Conservation (phyloP, 331 rosid species). For the Quercus lobata region DNA sequence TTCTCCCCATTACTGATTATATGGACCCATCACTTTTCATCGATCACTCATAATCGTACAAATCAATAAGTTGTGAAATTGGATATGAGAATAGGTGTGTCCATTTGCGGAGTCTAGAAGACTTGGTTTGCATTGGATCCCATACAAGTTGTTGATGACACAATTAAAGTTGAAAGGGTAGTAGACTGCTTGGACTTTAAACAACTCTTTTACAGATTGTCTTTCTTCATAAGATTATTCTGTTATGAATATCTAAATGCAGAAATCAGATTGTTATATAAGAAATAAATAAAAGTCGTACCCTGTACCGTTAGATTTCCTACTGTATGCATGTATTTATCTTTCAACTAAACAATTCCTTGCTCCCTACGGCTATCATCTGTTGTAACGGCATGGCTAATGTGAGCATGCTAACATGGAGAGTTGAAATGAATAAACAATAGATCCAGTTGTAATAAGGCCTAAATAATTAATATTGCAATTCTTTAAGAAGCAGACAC, state of each 20-base stretch:
- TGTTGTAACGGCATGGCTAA: neutral
- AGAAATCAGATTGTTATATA: neutral
- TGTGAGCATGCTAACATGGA: neutral
- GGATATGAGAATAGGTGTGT: too few relatives aligned
- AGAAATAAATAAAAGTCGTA: neutral
- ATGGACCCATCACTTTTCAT: too few relatives aligned
- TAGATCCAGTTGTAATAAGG: neutral
- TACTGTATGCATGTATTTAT: neutral
- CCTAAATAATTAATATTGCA: neutral
- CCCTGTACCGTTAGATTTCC: neutral
- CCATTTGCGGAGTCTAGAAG: neutral
- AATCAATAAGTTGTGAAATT: too few relatives aligned
- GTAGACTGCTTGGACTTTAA: neutral
- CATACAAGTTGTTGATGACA: neutral
- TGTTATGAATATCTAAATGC: neutral
- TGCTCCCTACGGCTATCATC: neutral
- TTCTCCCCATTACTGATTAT: too few relatives aligned
- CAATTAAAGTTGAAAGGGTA: too few relatives aligned
- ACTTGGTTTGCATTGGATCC: neutral
- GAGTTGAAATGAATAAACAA: neutral
- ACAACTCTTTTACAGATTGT: neutral
- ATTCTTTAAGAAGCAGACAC: neutral
- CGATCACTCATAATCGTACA: too few relatives aligned
- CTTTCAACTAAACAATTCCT: neutral
- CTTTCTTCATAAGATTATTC: neutral